Percentiles rank a stretch among this genome's conserved stretches.
Conservation (phyloP, 768 basidiomycete genomes). For the Lentinula guzmanii region DNA sequence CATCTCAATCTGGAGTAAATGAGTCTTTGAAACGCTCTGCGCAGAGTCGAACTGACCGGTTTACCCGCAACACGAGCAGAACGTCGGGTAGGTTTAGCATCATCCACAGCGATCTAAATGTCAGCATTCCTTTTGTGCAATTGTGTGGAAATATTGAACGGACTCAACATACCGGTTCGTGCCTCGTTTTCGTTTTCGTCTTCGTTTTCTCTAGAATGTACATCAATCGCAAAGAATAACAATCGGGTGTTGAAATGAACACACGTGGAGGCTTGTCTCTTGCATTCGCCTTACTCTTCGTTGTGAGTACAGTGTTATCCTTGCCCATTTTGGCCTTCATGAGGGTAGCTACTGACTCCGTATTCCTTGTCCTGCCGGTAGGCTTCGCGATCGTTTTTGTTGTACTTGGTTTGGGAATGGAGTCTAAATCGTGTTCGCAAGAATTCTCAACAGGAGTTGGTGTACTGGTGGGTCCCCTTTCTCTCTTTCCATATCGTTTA, state of each 20-base stretch:
- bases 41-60: not conserved
- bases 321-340: slow-evolving; percentile 27
- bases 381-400: not conserved
- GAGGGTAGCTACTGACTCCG: slow-evolving; percentile 15
- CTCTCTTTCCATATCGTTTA: slow-evolving; percentile 26
- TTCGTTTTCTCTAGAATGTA: not conserved
- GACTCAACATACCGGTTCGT: not conserved
- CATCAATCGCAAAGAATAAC: not conserved
- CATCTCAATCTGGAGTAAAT: not conserved
- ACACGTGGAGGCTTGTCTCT: not conserved
- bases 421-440: slow-evolving; percentile 23
- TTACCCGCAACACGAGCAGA: slow-evolving; percentile 8
- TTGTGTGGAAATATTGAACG: not conserved
- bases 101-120: slow-evolving; percentile 4
- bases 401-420: slow-evolving; percentile 15
- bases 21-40: not conserved
- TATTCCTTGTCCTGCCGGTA: not conserved
- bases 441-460: slow-evolving; percentile 16
- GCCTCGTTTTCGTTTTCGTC: not conserved
- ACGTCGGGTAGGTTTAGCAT: slow-evolving; percentile 7
- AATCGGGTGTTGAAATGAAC: no score
- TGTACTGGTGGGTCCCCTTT: slow-evolving; percentile 16
- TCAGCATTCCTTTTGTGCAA: not conserved
- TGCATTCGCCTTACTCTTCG: not conserved
- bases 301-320: slow-evolving; percentile 11